Evolutionary conservation across 306 rosid genomes (phyloP), one percentile per base, ranked within the genome.

Genomic region (Dryas drummondii): DNA sequence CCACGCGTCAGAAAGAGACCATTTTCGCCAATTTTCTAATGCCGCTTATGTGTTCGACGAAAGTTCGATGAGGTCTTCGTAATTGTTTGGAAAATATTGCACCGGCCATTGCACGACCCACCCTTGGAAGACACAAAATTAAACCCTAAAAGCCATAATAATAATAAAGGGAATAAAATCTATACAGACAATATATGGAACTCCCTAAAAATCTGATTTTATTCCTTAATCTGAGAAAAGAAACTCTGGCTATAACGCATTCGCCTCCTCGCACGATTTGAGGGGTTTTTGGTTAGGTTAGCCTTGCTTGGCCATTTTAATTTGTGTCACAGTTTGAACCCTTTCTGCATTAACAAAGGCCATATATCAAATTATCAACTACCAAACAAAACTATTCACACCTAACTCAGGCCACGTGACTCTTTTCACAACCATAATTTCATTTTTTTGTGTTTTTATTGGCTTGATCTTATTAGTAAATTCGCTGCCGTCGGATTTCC

Each of bases 81-180:
- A 77, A 26, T 37, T 66, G 32, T 40, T 78, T 81, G 78, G 74
- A 75, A 67, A 65, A 63, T 50, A 62, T 51, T 66, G 85, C 82
- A 78, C 88, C 93, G 88, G 75, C 96, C 97, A 87, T 68, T 75
- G 96, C 91, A 93, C 97, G 97, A 89, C 96, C 3, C 37, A 32
- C 37, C 37, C 90, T 76, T 80, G 66, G 46, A 78, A 44, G 59
- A 64, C 73, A 66, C 67, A 46, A 56, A 80, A 74, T 71, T 72
- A 56, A 79, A 78, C 80, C 76, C 51, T 57, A 64, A 52, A 68
- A 78, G 13, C 79, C 47, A 45, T 37, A 52, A 13, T 2, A 66
- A 13, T 1, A 66, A 59, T 14, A 61, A 27, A 53, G 27, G 72
- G 89, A 84, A 86, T 81, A 81, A 82, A 86, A 88, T 86, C 89